Evolutionary conservation across 768 basidiomycete genomes (phyloP).

Genomic region (Trametes villosa): DNA sequence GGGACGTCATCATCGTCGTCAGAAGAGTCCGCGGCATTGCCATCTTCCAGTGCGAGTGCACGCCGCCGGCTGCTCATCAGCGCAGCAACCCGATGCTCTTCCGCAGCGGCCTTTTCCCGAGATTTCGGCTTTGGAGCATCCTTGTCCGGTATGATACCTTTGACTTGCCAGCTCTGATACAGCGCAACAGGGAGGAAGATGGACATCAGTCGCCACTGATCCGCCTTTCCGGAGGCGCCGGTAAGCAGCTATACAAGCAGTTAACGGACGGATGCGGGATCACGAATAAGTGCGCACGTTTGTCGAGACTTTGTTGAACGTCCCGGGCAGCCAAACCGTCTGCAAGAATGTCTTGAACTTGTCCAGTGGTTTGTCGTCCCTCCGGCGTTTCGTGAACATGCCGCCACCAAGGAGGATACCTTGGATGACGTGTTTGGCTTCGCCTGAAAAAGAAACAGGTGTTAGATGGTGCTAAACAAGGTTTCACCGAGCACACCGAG

Average conservation of each 20-base stretch:
- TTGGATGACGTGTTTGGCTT: constrained; percentile 7
- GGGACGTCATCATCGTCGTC: no score
- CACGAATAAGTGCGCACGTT: not conserved
- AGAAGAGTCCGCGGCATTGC: no score
- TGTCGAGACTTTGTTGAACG: not conserved
- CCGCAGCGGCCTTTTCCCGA: not conserved
- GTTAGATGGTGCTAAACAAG: not conserved
- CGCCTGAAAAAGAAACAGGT: not conserved
- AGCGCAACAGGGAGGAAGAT: not conserved
- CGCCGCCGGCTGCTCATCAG: not conserved
- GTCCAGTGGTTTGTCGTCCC: not conserved
- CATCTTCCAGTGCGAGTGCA: not conserved
- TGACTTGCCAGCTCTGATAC: not conserved
- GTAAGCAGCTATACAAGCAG: not conserved
- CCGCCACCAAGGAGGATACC: not conserved
- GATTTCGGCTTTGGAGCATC: not conserved
- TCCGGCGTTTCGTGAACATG: not conserved
- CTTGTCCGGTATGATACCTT: not conserved
- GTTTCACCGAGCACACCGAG: not conserved
- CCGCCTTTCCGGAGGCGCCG: not conserved
- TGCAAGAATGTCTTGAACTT: not conserved
- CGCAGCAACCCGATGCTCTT: not conserved
- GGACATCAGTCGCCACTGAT: not conserved
- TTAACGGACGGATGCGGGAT: not conserved
- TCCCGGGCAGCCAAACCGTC: not conserved